phyloP scores from a whole-genome alignment of 495 filamentous ascomycete species.

The Podospora australis region DNA sequence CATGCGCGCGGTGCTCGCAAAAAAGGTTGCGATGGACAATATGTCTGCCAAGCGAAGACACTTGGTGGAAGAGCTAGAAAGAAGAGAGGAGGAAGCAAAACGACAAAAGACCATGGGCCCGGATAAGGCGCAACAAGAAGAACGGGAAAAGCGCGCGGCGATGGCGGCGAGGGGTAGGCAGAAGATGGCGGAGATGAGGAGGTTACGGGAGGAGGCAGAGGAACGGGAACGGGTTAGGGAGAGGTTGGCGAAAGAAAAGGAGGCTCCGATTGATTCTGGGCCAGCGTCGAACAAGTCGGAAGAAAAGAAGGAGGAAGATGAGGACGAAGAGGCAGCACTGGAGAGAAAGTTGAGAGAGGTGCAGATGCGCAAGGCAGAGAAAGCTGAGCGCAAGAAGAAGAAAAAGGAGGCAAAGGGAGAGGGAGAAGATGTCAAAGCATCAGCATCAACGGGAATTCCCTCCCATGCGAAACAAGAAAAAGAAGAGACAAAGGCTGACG shows the following conservation, averaged over 20 bases:
- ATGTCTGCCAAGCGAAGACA: conserved; percentile 26
- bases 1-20: conserved; percentile 34
- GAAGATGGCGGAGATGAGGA: conserved; percentile 29
- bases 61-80: conserved; percentile 35
- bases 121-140: neutral
- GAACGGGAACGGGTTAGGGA: conserved; percentile 27
- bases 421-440: conserved; percentile 12
- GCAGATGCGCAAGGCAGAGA: conserved; percentile 28
- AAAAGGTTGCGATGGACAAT: conserved; percentile 22
- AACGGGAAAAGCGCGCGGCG: conserved; percentile 15
- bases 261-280: no score
- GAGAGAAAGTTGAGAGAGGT: conserved; percentile 28
- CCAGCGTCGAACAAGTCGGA: conserved; percentile 1
- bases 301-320: conserved; percentile 22
- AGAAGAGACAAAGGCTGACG: conserved; percentile 28
- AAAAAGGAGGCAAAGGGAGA: conserved; percentile 22
- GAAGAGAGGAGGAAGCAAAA: conserved; percentile 27
- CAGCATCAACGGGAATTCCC: conserved; percentile 4
- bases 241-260: neutral
- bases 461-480: conserved; percentile 7
- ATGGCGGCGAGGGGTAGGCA: conserved; percentile 20
- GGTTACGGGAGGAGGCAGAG: conserved; percentile 35
- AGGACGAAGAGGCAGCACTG: conserved; percentile 35
- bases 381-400: conserved; percentile 24
- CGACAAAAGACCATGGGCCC: conserved; percentile 9